Conservation (phyloP, 768 basidiomycete species). For the Rhizopogon roseolus region DNA sequence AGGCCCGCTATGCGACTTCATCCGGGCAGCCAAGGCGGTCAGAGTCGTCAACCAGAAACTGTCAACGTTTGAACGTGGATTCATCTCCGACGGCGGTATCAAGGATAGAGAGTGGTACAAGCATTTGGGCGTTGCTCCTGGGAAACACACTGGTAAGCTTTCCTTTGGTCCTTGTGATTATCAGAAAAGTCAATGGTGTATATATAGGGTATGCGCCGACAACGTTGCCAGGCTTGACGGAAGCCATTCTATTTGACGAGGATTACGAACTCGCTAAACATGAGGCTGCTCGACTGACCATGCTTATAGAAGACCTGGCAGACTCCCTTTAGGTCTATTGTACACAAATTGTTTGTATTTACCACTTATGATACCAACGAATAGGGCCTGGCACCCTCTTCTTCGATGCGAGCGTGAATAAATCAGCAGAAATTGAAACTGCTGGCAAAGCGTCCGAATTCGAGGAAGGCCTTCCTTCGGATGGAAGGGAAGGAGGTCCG, state of each 20-base stretch:
- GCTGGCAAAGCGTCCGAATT: no score
- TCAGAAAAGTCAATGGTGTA: neutral
- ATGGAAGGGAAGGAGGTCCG: no score
- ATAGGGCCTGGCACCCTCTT: no score
- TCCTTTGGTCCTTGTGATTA: neutral
- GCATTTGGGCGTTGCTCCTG: conserved; percentile 83
- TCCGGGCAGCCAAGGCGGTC: conserved; percentile 56
- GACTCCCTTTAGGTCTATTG: conserved; percentile 13
- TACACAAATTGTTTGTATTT: neutral
- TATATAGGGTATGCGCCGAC: conserved; percentile 75
- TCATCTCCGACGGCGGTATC: conserved; percentile 74
- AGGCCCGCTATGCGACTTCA: conserved; percentile 39
- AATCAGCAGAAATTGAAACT: no score
- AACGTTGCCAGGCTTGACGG: conserved; percentile 75
- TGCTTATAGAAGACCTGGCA: conserved; percentile 51
- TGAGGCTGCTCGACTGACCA: conserved; percentile 54
- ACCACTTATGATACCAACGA: neutral
- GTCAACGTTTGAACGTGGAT: conserved; percentile 70
- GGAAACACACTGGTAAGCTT: conserved; percentile 70
- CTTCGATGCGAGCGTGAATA: no score
- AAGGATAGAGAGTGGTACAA: conserved; percentile 83
- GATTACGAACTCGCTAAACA: conserved; percentile 54
- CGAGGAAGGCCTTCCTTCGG: no score
- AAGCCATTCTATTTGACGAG: conserved; percentile 68
- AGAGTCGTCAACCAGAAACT: conserved; percentile 60